Evolutionary conservation across 768 basidiomycete genomes (phyloP).

Genomic region (Pholiota microspora): DNA sequence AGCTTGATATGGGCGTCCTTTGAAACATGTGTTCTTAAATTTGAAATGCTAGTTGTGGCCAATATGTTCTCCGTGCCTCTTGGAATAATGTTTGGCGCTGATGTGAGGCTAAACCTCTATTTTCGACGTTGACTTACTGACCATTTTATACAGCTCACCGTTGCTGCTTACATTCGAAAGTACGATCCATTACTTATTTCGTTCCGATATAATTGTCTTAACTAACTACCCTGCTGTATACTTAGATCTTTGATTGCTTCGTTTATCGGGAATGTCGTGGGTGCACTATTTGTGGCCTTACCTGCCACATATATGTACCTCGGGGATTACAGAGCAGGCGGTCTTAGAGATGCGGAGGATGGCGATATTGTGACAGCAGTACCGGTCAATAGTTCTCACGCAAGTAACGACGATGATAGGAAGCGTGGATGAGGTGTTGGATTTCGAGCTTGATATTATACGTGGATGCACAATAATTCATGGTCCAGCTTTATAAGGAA

Average conservation of each 20-base stretch:
- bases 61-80: slow-evolving; percentile 77
- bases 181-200: slow-evolving; percentile 28
- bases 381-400: slow-evolving; percentile 11
- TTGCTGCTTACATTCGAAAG: slow-evolving; percentile 65
- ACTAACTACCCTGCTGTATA: not conserved
- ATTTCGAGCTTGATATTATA: not conserved
- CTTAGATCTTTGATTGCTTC: slow-evolving; percentile 62
- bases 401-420: slow-evolving; percentile 12
- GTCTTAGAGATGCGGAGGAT: slow-evolving; percentile 38
- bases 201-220: not conserved
- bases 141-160: slow-evolving; percentile 37
- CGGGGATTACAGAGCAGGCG: slow-evolving; percentile 34
- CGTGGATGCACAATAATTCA: not conserved
- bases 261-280: slow-evolving; percentile 65
- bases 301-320: slow-evolving; percentile 68
- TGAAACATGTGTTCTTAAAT: not conserved
- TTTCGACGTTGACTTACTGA: not conserved
- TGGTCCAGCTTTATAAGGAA: too few species aligned
- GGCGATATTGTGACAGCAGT: slow-evolving; percentile 21
- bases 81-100: slow-evolving; percentile 67
- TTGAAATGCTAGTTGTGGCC: slow-evolving; percentile 54
- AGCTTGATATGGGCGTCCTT: slow-evolving; percentile 7
- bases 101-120: slow-evolving; percentile 38
- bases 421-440: slow-evolving; percentile 2
- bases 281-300: slow-evolving; percentile 60